These are phyloP conservation scores for Saccharomyces pastorianus DNA, from an alignment of 1,139 yeast species.

Conservation along the genomic window DNA sequence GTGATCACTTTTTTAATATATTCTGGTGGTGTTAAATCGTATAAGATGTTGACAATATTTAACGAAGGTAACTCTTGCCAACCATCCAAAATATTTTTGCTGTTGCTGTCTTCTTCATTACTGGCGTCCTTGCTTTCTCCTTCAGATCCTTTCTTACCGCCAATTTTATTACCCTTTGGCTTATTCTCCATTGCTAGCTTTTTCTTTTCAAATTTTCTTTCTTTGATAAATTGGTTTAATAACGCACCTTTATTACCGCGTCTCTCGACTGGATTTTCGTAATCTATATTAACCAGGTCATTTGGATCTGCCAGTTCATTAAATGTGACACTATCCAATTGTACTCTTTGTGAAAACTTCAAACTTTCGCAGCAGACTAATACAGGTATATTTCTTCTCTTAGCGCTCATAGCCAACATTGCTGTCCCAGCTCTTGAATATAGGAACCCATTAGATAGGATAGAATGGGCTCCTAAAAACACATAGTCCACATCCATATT, in stretches of 20 bases:
- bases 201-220: conserved; percentile 29
- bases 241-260: conserved; percentile 45
- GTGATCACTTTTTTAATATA: conserved; percentile 91
- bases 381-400: conserved; percentile 83
- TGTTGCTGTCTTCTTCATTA: conserved; percentile 10
- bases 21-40: conserved; percentile 91
- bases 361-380: conserved; percentile 92
- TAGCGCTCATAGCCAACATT: conserved; percentile 83
- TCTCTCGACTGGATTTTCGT: conserved; percentile 49
- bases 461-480: conserved; percentile 93
- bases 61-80: conserved; percentile 60
- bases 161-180: conserved; percentile 2
- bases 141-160: conserved; percentile 10
- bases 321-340: conserved; percentile 85
- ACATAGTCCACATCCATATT: conserved; percentile 87
- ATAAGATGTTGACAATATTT: conserved; percentile 76
- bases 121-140: conserved; percentile 13
- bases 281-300: conserved; percentile 48
- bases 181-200: conserved; percentile 20
- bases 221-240: conserved; percentile 55
- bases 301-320: conserved; percentile 88
- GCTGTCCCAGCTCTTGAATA: conserved; percentile 96
- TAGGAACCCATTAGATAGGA: conserved; percentile 88
- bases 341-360: conserved; percentile 92
- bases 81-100: conserved; percentile 43